phyloP scores from a whole-genome alignment of 1,284 basidiomycete genomes.

The Trichosporon sp. region DNA sequence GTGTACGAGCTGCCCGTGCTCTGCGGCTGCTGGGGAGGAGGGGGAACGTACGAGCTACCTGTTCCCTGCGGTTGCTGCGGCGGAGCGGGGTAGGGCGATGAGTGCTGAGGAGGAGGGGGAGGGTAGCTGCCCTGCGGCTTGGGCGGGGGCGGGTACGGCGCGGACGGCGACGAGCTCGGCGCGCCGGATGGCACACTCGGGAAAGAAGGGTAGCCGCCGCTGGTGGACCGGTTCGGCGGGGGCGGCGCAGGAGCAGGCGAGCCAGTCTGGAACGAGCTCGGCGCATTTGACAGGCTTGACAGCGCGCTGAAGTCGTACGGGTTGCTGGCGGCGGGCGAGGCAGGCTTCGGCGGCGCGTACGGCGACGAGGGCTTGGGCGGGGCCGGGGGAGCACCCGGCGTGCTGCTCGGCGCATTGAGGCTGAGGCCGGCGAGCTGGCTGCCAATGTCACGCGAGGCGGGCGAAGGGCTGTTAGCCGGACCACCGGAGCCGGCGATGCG shows the following conservation, averaged over 20 bases:
- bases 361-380: slow-evolving; percentile 20
- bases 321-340: slow-evolving; percentile 16
- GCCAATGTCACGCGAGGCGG: slow-evolving; percentile 27
- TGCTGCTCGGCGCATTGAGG: slow-evolving; percentile 20
- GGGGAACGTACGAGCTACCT: background rate
- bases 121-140: slow-evolving; percentile 12
- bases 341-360: slow-evolving; percentile 14
- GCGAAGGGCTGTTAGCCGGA: slow-evolving; percentile 24
- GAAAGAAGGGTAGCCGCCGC: slow-evolving; percentile 46
- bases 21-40: background rate
- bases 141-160: slow-evolving; percentile 22
- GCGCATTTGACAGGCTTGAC: slow-evolving; percentile 30
- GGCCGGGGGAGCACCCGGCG: slow-evolving; percentile 22
- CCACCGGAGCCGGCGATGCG: slow-evolving; percentile 20
- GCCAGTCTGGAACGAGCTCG: slow-evolving; percentile 13
- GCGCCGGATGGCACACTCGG: slow-evolving; percentile 44
- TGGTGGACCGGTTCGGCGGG: slow-evolving; percentile 22
- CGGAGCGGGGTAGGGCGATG: slow-evolving; percentile 3
- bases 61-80: slow-evolving; percentile 3
- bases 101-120: slow-evolving; percentile 9
- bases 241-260: slow-evolving; percentile 7
- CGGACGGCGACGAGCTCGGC: slow-evolving; percentile 16
- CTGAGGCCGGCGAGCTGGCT: slow-evolving; percentile 33
- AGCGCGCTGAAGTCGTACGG: slow-evolving; percentile 43
- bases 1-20: slow-evolving; percentile 1